phyloP scores from a whole-genome alignment of 2,329 filamentous ascomycete genomes.

The Aspergillus versicolor region DNA sequence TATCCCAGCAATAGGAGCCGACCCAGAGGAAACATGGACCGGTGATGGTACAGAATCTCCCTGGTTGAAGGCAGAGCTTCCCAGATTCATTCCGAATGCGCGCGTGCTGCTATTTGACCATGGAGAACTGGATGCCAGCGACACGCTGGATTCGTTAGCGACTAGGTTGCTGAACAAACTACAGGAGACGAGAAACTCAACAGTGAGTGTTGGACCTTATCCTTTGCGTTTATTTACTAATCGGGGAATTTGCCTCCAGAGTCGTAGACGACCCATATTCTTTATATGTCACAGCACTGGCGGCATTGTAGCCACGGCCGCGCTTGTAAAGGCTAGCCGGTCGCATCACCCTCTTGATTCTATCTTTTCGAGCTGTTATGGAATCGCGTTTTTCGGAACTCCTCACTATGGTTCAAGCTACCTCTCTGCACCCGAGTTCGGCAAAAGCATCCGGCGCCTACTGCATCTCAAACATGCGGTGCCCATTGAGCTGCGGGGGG shows the following conservation, averaged over 20 bases:
- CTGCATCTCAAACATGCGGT: slow-evolving; percentile 54
- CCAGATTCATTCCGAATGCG: slow-evolving; percentile 22
- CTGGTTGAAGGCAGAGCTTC: slow-evolving; percentile 28
- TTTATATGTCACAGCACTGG: slow-evolving; percentile 64
- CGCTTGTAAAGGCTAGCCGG: slow-evolving; percentile 43
- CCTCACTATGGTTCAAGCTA: slow-evolving; percentile 65
- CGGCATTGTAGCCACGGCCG: slow-evolving; percentile 60
- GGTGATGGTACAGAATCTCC: slow-evolving; percentile 18
- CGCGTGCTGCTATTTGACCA: slow-evolving; percentile 31
- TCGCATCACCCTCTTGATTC: slow-evolving; percentile 27
- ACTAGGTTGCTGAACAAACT: slow-evolving; percentile 25
- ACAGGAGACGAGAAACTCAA: slow-evolving; percentile 21
- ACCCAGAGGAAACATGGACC: slow-evolving; percentile 30
- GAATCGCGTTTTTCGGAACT: slow-evolving; percentile 61
- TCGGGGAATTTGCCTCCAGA: slow-evolving; percentile 9
- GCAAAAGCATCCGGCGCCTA: slow-evolving; percentile 53
- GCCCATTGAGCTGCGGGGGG: slow-evolving; percentile 51
- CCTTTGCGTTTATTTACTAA: background rate
- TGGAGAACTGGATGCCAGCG: slow-evolving; percentile 24
- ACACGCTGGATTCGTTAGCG: slow-evolving; percentile 28
- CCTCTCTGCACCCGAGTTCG: slow-evolving; percentile 58
- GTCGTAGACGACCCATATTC: slow-evolving; percentile 51
- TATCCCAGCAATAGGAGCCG: slow-evolving; percentile 36
- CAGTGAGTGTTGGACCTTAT: slow-evolving; percentile 12
- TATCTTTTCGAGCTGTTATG: slow-evolving; percentile 59